These are phyloP conservation scores for Chrysoporthe deuterocubensis DNA, from an alignment of 2,329 filamentous ascomycete genomes.

Conservation along the genomic window DNA sequence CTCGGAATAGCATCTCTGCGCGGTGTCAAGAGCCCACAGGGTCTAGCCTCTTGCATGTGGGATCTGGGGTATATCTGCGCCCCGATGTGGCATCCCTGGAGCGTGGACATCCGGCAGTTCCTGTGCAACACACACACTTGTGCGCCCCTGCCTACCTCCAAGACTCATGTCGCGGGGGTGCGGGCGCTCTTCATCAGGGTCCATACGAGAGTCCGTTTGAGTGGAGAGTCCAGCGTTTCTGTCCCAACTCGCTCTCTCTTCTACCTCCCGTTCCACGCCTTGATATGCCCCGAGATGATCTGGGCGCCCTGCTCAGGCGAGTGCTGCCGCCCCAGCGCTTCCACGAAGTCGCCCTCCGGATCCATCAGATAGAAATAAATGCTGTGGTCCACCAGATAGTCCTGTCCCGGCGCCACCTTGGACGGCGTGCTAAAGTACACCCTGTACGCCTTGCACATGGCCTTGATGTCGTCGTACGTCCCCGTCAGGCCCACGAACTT, in stretches of 20 bases:
- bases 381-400: slow-evolving; percentile 97
- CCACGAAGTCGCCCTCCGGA: slow-evolving; percentile 96
- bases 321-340: slow-evolving; percentile 93
- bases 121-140: neutral
- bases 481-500: slow-evolving; percentile 88
- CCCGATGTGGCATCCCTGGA: neutral
- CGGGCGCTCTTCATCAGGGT: too few relatives aligned
- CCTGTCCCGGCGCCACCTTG: slow-evolving; percentile 87
- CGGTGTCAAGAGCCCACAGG: neutral
- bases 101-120: neutral
- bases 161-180: too few relatives aligned
- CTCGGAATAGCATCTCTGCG: slow-evolving; percentile 16
- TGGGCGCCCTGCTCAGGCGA: slow-evolving; percentile 83
- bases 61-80: slow-evolving; percentile 8
- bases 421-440: slow-evolving; percentile 96
- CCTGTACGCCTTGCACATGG: slow-evolving; percentile 91
- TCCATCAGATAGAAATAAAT: slow-evolving; percentile 99
- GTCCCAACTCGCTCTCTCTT: neutral
- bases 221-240: neutral
- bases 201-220: too few relatives aligned
- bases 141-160: neutral
- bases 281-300: slow-evolving; percentile 85
- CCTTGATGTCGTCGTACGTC: slow-evolving; percentile 90
- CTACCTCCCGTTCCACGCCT: slow-evolving; percentile 51
- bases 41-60: neutral